Base-by-base conservation (phyloP, 805 yeast genomes). In the Candida orba region DNA sequence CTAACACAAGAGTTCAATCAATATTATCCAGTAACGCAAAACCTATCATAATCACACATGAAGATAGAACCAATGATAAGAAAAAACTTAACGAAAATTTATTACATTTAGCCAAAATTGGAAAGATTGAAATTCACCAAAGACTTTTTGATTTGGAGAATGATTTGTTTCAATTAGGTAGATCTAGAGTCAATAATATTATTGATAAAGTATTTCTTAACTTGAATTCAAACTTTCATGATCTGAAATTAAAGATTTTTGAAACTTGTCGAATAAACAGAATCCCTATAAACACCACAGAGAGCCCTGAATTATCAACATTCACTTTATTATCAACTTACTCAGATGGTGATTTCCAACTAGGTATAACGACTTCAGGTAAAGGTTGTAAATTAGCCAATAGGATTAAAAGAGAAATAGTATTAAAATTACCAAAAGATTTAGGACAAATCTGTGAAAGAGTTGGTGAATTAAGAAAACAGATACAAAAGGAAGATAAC, bases 311-410 rank as follows among this genome's bases (percentile, higher is more conserved):
- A 29, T 68, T 73, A 23, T 84, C 93, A 43, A 78, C 90, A 0
- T 90, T 90, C 59, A 77, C 91, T 1, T 61, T 88, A 42, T 67
- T 88, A 20, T 84, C 96, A 0, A 78, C 90, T 0, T 77, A 75
- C 56, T 65, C 69, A 2, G 79, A 81, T 44, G 93, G 95, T 7
- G 78, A 75, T 41, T 78, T 90, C 62, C 91, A 85, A 60, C 52
- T 90, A 41, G 95, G 95, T 1, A 77, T 90, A 9, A 79, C 91
- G 3, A 90, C 97, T 0, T 76, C 81, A 23, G 95, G 96, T 0
- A 84, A 84, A 63, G 96, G 97, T 5, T 90, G 97, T 65, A 77
- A 87, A 41, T 67, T 90, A 41, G 95, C 96, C 1, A 76, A 80
- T 43, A 71, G 95, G 52, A 73, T 90, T 53, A 84, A 80, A 53